A percentile compares a stretch with the other conserved stretches of the same genome.
phyloP scores from a whole-genome alignment of 2,329 filamentous ascomycete genomes.

The Ascochyta viciae-villosae region DNA sequence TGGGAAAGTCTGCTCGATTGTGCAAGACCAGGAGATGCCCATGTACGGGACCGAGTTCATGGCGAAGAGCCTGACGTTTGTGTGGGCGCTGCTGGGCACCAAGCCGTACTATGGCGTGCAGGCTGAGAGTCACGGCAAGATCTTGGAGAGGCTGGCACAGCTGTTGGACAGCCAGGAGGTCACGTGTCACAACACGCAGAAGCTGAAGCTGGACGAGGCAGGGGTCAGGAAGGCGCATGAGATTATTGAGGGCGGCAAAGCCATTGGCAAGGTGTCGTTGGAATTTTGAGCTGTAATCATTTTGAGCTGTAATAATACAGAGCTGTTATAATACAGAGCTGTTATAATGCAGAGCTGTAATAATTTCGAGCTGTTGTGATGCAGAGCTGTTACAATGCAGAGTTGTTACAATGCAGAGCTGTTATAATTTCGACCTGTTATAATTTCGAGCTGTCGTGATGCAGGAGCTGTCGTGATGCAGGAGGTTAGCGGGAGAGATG shows the following conservation, averaged over 20 bases:
- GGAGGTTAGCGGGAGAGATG: background rate
- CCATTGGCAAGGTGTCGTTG: slow-evolving; percentile 48
- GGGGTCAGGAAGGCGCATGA: slow-evolving; percentile 52
- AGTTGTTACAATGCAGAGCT: no score
- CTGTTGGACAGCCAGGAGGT: slow-evolving; percentile 48
- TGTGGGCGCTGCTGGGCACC: slow-evolving; percentile 53
- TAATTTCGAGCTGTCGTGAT: no score
- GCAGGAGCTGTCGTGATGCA: background rate
- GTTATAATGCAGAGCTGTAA: no score
- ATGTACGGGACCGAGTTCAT: slow-evolving; percentile 58
- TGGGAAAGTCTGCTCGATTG: slow-evolving; percentile 56
- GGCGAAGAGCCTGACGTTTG: slow-evolving; percentile 54
- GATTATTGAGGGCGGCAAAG: slow-evolving; percentile 48
- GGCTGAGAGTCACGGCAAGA: slow-evolving; percentile 50
- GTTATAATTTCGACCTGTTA: no score
- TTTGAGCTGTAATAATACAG: no score
- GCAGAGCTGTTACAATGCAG: no score
- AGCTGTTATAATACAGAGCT: no score
- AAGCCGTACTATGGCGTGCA: slow-evolving; percentile 52
- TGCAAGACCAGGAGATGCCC: slow-evolving; percentile 51
- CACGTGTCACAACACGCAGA: slow-evolving; percentile 50
- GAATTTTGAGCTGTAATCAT: background rate
- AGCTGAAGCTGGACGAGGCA: slow-evolving; percentile 45
- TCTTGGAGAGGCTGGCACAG: slow-evolving; percentile 46
- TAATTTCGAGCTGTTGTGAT: no score